Percentiles rank a stretch among this genome's conserved stretches.
phyloP scores from a whole-genome alignment of 1,284 basidiomycete species.

The Ustilago bromivora region DNA sequence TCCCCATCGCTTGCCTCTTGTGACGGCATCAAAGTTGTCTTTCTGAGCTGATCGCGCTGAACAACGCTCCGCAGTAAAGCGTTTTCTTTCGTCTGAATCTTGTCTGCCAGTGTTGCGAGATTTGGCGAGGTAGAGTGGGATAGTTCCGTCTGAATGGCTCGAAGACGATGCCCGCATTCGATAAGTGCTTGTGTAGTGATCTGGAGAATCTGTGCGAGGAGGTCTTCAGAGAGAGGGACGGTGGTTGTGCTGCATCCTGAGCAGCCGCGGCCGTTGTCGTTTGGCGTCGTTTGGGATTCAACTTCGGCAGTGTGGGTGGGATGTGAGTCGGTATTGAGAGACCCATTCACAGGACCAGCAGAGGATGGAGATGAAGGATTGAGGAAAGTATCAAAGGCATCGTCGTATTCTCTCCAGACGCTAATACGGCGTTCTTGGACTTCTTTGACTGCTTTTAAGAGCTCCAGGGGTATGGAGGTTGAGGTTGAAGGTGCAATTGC shows the following conservation, averaged over 20 bases:
- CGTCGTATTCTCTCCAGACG: conserved; percentile 59
- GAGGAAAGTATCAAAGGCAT: conserved; percentile 48
- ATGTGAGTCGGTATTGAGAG: conserved; percentile 11
- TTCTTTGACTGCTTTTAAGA: conserved; percentile 51
- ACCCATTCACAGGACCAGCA: conserved; percentile 18
- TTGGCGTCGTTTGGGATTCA: background rate
- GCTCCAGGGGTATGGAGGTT: conserved; percentile 30
- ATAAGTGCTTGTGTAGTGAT: conserved; percentile 54
- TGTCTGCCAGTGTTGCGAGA: conserved; percentile 32
- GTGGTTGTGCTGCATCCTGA: conserved; percentile 32
- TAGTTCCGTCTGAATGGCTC: conserved; percentile 50
- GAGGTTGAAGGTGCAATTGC: background rate
- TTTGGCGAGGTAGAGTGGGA: conserved; percentile 17
- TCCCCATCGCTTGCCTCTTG: background rate
- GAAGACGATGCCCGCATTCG: conserved; percentile 47
- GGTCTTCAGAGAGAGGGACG: conserved; percentile 28
- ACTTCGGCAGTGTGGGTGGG: background rate
- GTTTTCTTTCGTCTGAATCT: conserved; percentile 49
- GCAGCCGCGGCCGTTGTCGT: conserved; percentile 9
- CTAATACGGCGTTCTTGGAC: conserved; percentile 51
- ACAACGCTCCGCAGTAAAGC: conserved; percentile 34
- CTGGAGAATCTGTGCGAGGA: conserved; percentile 51
- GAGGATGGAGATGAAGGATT: conserved; percentile 5
- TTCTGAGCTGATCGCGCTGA: conserved; percentile 46
- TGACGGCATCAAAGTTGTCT: conserved; percentile 11